These are phyloP conservation scores for Ganoderma meredithae DNA, from an alignment of 1,284 basidiomycete genomes.

Conservation along the genomic window DNA sequence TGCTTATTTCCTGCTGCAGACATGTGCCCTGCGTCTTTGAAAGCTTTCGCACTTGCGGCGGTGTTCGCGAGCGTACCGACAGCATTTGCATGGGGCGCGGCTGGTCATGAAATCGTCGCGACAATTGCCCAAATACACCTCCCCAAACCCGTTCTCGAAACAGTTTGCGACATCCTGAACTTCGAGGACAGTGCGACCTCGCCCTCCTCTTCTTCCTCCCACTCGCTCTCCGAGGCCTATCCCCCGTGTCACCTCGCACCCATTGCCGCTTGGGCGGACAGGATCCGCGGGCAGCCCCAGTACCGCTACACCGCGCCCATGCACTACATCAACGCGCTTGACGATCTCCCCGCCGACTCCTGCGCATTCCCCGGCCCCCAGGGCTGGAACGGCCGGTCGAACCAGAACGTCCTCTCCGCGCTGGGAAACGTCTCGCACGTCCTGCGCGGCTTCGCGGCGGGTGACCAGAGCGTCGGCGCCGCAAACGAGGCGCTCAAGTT, in stretches of 20 bases:
- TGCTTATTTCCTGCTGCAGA: background rate
- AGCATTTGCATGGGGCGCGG: conserved; percentile 40
- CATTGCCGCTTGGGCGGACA: conserved; percentile 90
- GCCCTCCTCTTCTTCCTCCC: conserved; percentile 27
- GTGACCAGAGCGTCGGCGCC: conserved; percentile 28
- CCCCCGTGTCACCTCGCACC: conserved; percentile 78
- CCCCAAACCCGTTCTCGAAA: conserved; percentile 74
- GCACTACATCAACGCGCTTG: conserved; percentile 79
- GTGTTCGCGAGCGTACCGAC: conserved; percentile 31
- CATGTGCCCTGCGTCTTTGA: conserved; percentile 19
- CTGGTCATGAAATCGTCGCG: conserved; percentile 90
- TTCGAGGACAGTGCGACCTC: conserved; percentile 42
- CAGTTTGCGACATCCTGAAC: conserved; percentile 77
- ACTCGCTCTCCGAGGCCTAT: conserved; percentile 37
- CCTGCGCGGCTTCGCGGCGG: conserved; percentile 55
- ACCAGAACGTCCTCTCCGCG: conserved; percentile 77
- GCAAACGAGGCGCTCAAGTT: conserved; percentile 83
- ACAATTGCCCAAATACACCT: conserved; percentile 94
- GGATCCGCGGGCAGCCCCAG: conserved; percentile 50
- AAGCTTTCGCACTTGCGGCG: conserved; percentile 7
- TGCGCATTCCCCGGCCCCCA: conserved; percentile 81
- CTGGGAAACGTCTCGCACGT: conserved; percentile 77
- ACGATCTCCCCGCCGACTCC: conserved; percentile 78
- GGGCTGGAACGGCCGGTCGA: conserved; percentile 78
- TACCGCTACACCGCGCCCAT: conserved; percentile 72